Percentiles rank a stretch among this genome's conserved stretches.
Evolutionary conservation across 2,329 filamentous ascomycete species (phyloP).

Genomic region (Fusarium udum): DNA sequence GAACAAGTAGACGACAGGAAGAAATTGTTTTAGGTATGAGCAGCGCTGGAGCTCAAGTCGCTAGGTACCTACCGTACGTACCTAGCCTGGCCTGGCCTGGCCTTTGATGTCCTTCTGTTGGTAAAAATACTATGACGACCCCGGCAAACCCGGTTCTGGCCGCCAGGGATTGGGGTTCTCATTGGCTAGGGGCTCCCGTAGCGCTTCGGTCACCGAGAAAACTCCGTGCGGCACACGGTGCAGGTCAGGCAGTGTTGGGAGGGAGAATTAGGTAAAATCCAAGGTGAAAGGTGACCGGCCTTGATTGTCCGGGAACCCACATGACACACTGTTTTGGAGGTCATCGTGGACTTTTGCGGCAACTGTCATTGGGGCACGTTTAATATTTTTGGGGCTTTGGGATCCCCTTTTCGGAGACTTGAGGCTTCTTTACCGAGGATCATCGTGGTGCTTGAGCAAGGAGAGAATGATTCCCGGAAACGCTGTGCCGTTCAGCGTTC

Average conservation of each 20-base stretch:
- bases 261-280: conserved; percentile 4
- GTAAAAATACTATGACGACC: conserved; percentile 44
- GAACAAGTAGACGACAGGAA: conserved; percentile 31
- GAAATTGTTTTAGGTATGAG: conserved; percentile 35
- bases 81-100: conserved; percentile 13
- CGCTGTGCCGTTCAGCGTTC: conserved; percentile 23
- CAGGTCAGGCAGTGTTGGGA: conserved; percentile 32
- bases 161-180: conserved; percentile 20
- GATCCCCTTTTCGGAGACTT: conserved; percentile 27
- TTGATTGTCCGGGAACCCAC: conserved; percentile 26
- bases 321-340: conserved; percentile 39
- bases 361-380: conserved; percentile 30
- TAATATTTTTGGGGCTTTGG: conserved; percentile 31
- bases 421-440: conserved; percentile 39
- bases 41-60: conserved; percentile 34
- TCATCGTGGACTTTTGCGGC: conserved; percentile 27
- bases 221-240: conserved; percentile 35
- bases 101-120: conserved; percentile 42
- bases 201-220: conserved; percentile 31
- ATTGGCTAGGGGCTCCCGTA: conserved; percentile 36
- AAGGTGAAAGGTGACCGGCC: conserved; percentile 25
- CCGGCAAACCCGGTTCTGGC: conserved; percentile 45
- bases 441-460: conserved; percentile 19
- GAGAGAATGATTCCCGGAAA: conserved; percentile 22
- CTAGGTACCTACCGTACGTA: conserved; percentile 22